phyloP scores from a whole-genome alignment of 768 basidiomycete species.

The Dentipellis sp. region DNA sequence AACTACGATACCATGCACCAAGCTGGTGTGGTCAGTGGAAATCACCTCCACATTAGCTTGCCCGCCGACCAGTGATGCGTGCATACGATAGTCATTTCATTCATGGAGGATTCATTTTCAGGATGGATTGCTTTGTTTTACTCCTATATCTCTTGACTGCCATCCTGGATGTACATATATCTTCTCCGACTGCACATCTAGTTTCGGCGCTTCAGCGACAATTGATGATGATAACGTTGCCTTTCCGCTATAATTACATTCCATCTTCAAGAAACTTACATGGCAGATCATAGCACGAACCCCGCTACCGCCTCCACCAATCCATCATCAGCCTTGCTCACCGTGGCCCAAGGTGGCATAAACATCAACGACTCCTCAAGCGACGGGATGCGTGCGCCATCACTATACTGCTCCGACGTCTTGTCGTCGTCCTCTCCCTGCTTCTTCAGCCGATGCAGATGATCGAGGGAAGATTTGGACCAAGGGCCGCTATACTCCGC shows the following conservation, averaged over 20 bases:
- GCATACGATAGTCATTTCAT: no score
- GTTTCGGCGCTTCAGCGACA: no score
- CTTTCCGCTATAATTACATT: not conserved
- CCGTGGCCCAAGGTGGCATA: not conserved
- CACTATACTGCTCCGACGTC: not conserved
- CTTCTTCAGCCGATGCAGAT: not conserved
- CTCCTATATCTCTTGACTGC: no score
- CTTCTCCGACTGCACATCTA: no score
- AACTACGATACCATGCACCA: not conserved
- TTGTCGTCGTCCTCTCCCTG: not conserved
- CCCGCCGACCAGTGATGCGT: not conserved
- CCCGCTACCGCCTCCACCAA: not conserved
- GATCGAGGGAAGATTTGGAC: not conserved
- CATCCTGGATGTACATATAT: no score
- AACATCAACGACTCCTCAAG: not conserved
- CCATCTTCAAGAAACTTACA: not conserved
- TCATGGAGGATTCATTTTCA: no score
- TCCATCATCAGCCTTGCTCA: not conserved
- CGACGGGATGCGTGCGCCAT: not conserved
- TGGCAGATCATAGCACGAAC: not conserved
- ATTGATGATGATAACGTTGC: no score
- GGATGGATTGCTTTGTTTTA: no score
- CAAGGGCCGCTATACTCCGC: not conserved
- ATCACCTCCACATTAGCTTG: constrained; percentile 51
- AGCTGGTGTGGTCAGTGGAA: not conserved